Conservation (phyloP, 2,329 filamentous ascomycete genomes). For the Penicillium sp. region DNA sequence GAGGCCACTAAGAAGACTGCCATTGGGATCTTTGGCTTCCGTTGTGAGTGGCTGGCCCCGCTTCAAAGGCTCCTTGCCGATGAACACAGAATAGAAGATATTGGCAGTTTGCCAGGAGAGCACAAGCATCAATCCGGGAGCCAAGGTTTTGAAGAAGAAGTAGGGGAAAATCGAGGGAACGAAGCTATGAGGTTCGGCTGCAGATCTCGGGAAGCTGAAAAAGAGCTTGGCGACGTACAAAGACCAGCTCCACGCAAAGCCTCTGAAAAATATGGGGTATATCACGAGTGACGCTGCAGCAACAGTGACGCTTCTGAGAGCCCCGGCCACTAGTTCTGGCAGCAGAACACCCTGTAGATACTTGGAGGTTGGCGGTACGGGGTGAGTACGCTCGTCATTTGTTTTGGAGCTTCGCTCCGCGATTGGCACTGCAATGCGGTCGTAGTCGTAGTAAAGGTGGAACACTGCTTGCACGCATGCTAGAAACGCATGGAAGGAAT, state of each 20-base stretch:
- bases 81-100: conserved; percentile 67
- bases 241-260: conserved; percentile 58
- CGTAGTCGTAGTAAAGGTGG: conserved; percentile 66
- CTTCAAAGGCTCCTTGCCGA: conserved; percentile 73
- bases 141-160: conserved; percentile 49
- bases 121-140: conserved; percentile 58
- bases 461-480: conserved; percentile 59
- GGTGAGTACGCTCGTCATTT: conserved; percentile 31
- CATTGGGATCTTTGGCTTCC: conserved; percentile 83
- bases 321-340: conserved; percentile 26
- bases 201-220: conserved; percentile 65
- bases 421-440: conserved; percentile 53
- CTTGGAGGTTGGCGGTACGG: conserved; percentile 29
- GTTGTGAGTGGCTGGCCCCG: conserved; percentile 72
- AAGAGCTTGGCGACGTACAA: conserved; percentile 63
- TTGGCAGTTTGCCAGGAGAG: conserved; percentile 71
- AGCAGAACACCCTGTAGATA: conserved; percentile 33
- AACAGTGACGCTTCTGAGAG: conserved; percentile 33
- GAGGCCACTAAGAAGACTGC: conserved; percentile 73
- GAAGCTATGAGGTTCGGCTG: conserved; percentile 48
- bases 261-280: conserved; percentile 57
- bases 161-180: conserved; percentile 50
- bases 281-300: conserved; percentile 45
- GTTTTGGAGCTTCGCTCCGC: conserved; percentile 28
- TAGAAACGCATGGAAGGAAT: conserved; percentile 59